Evolutionary conservation across 148 eudicot species (phyloP).

Genomic region (Dysphania ambrosioides): DNA sequence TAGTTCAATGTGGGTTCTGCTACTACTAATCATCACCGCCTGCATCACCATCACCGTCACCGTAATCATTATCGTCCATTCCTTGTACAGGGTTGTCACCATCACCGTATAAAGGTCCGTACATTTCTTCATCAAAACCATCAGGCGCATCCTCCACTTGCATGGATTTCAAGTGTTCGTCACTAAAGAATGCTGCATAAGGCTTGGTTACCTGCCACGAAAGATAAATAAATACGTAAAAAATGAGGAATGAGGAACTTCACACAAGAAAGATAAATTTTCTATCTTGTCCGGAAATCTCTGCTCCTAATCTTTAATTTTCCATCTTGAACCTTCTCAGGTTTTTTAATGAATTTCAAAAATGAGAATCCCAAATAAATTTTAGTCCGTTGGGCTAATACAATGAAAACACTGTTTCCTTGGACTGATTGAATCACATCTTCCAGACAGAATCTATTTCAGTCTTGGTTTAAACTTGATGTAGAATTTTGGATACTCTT

Average conservation of each 20-base stretch:
- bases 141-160: slow-evolving; percentile 24
- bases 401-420: not conserved
- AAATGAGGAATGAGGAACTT: too few species aligned
- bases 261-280: not conserved
- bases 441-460: not conserved
- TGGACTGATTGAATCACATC: not conserved
- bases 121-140: slow-evolving; percentile 30
- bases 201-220: slow-evolving; percentile 74
- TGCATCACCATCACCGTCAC: slow-evolving; percentile 42
- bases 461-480: not conserved
- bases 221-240: too few species aligned
- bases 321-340: not conserved
- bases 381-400: too few species aligned
- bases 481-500: not conserved
- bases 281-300: not conserved
- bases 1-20: not conserved
- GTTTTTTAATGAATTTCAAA: too few species aligned
- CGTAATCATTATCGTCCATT: slow-evolving; percentile 29
- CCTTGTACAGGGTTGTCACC: slow-evolving; percentile 34
- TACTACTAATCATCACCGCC: slow-evolving; percentile 57
- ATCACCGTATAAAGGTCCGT: slow-evolving; percentile 28
- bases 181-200: slow-evolving; percentile 57
- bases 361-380: too few species aligned
- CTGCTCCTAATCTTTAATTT: not conserved
- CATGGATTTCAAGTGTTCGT: slow-evolving; percentile 50